Evolutionary conservation across 208 protist species (phyloP).

Genomic region (Crithidia bombi): DNA sequence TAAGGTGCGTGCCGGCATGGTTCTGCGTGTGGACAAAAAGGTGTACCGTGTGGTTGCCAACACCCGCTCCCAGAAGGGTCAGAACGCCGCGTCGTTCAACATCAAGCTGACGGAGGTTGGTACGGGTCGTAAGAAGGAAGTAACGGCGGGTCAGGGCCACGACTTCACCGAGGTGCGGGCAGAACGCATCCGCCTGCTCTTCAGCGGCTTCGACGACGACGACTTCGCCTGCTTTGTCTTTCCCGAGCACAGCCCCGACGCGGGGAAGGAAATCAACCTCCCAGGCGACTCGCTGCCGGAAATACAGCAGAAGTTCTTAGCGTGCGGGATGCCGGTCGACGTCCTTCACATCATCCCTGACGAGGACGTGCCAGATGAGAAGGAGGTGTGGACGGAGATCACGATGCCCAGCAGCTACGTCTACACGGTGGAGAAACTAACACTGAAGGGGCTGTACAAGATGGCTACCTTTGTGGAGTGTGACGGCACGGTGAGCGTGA

Average conservation of each 20-base stretch:
- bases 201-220: slow-evolving; percentile 92
- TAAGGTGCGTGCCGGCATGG: slow-evolving; percentile 86
- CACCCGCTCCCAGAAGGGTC: slow-evolving; percentile 90
- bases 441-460: slow-evolving; percentile 86
- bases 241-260: slow-evolving; percentile 78
- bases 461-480: slow-evolving; percentile 89
- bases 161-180: slow-evolving; percentile 85
- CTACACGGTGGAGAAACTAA: slow-evolving; percentile 89
- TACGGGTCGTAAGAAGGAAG: slow-evolving; percentile 78
- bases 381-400: slow-evolving; percentile 83
- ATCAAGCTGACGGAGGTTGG: slow-evolving; percentile 87
- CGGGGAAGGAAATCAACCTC: slow-evolving; percentile 84
- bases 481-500: slow-evolving; percentile 85
- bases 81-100: slow-evolving; percentile 90
- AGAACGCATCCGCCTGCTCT: slow-evolving; percentile 82
- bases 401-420: slow-evolving; percentile 86
- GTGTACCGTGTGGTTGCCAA: slow-evolving; percentile 81
- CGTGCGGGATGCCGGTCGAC: slow-evolving; percentile 87
- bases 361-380: slow-evolving; percentile 60
- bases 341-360: slow-evolving; percentile 84
- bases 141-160: slow-evolving; percentile 83
- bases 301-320: slow-evolving; percentile 83
- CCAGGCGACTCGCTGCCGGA: slow-evolving; percentile 73
- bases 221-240: slow-evolving; percentile 91
- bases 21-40: slow-evolving; percentile 80